Evolutionary conservation across 2,329 filamentous ascomycete genomes (phyloP).

Genomic region (Aschersonia sp.): DNA sequence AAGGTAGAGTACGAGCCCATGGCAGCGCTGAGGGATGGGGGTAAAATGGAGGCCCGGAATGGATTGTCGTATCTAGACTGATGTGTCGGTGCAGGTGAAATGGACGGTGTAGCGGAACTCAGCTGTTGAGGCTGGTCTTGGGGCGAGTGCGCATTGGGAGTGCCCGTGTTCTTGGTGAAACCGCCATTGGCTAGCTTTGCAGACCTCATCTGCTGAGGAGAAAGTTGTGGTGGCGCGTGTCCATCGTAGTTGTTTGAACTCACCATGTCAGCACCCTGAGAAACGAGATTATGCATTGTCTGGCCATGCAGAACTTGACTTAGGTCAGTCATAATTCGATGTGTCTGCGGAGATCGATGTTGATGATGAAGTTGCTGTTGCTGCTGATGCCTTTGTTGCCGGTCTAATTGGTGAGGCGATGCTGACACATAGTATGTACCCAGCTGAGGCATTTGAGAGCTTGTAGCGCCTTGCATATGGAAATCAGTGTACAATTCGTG

Average conservation of each 20-base stretch:
- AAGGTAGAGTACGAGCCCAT: conserved; percentile 2
- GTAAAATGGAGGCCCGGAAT: not conserved
- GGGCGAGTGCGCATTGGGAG: too few relatives aligned
- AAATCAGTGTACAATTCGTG: not conserved
- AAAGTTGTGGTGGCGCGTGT: not conserved
- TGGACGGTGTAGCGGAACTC: too few relatives aligned
- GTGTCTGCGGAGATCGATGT: not conserved
- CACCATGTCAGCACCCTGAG: not conserved
- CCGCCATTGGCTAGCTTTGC: not conserved
- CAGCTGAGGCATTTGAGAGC: not conserved
- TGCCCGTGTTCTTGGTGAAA: too few relatives aligned
- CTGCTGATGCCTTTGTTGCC: not conserved
- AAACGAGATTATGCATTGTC: not conserved
- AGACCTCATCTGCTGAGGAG: not conserved
- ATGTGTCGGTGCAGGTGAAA: not conserved
- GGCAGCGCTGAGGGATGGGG: not conserved
- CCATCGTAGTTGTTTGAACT: not conserved
- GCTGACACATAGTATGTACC: not conserved
- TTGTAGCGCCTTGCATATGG: not conserved
- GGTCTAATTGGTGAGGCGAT: not conserved
- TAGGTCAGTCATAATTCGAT: not conserved
- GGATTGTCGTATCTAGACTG: not conserved
- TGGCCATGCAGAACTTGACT: not conserved
- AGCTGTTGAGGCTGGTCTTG: too few relatives aligned
- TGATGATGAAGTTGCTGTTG: not conserved